Conservation (phyloP, 768 basidiomycete genomes). For the Trametes meyenii region DNA sequence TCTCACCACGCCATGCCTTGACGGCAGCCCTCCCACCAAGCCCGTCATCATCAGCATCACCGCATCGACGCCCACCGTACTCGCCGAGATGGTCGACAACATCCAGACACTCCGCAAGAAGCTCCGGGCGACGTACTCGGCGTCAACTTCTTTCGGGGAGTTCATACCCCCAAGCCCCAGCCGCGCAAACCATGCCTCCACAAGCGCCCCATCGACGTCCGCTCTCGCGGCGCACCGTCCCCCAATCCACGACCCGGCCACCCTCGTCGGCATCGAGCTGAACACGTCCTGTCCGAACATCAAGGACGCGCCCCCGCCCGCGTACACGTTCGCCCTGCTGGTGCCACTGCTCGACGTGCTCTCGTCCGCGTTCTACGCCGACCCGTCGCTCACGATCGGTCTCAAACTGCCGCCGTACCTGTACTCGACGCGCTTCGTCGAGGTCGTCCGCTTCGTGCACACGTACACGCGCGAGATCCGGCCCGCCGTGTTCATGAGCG, state of each 20-base stretch:
- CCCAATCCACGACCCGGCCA: conserved; percentile 29
- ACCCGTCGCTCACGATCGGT: conserved; percentile 64
- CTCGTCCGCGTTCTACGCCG: conserved; percentile 48
- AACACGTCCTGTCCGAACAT: conserved; percentile 90
- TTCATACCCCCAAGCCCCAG: conserved; percentile 14
- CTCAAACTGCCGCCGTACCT: conserved; percentile 82
- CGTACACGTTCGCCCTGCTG: conserved; percentile 61
- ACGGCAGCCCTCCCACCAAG: conserved; percentile 39
- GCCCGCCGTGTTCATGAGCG: conserved; percentile 16
- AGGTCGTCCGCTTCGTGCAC: conserved; percentile 51
- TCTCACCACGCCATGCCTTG: conserved; percentile 43
- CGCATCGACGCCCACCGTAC: conserved; percentile 53
- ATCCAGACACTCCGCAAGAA: conserved; percentile 61
- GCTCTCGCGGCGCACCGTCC: conserved; percentile 23
- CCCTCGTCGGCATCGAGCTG: conserved; percentile 72
- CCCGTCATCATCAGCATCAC: conserved; percentile 85
- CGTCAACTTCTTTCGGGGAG: conserved; percentile 14
- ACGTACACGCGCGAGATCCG: conserved; percentile 37
- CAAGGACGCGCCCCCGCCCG: conserved; percentile 56
- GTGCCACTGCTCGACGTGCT: conserved; percentile 57
- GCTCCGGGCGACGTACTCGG: conserved; percentile 28
- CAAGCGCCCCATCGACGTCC: conserved; percentile 8
- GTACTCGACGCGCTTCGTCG: conserved; percentile 59
- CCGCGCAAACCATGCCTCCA: conserved; percentile 5
- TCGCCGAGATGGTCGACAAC: conserved; percentile 56